These are phyloP conservation scores for Globisporangium megalacanthum DNA, from an alignment of 352 stramenopile species.

Conservation along the genomic window DNA sequence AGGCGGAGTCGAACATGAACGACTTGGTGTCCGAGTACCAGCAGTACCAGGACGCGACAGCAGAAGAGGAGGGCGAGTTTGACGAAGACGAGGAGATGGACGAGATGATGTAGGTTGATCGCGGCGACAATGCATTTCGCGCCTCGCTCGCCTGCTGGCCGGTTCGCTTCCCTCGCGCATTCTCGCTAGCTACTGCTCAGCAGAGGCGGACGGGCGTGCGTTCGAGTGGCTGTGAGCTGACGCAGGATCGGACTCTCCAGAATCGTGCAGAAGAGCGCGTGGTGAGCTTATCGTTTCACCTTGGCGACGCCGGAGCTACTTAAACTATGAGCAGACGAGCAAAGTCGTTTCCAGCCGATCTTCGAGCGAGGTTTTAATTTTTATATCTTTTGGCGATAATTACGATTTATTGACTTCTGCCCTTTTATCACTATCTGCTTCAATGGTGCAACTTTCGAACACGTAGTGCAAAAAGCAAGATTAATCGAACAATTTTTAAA, in stretches of 20 bases:
- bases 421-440: conserved; percentile 8
- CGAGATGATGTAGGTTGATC: conserved; percentile 86
- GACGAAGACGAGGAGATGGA: conserved; percentile 94
- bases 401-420: conserved; percentile 20
- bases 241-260: conserved; percentile 27
- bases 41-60: conserved; percentile 99
- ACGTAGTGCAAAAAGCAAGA: not conserved
- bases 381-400: conserved; percentile 59
- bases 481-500: no score
- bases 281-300: conserved; percentile 25
- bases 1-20: conserved; percentile 99
- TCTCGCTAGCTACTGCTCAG: conserved; percentile 21
- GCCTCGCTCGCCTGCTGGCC: conserved; percentile 1
- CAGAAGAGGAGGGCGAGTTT: conserved; percentile 97
- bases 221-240: not conserved
- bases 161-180: conserved; percentile 18
- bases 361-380: conserved; percentile 45
- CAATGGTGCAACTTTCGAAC: not conserved
- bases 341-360: conserved; percentile 36
- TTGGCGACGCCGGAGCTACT: conserved; percentile 47
- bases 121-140: conserved; percentile 14
- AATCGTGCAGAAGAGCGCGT: conserved; percentile 46
- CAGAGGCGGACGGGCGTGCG: not conserved
- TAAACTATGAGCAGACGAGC: conserved; percentile 59
- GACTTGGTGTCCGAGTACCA: conserved; percentile 99